Evolutionary conservation across 768 basidiomycete species (phyloP).

Genomic region (Pleurotus ostreatus): DNA sequence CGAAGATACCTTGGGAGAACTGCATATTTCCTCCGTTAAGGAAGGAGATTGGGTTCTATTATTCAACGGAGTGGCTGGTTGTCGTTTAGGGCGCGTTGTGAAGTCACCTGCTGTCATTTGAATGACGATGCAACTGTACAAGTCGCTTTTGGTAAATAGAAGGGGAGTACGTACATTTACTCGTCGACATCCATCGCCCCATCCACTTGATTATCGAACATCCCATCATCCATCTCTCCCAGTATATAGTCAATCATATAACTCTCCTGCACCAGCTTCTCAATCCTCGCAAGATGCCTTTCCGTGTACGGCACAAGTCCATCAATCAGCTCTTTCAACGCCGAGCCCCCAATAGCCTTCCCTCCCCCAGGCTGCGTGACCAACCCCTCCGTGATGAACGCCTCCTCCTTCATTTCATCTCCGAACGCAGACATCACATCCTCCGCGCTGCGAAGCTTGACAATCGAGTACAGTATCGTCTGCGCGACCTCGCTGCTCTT

Average conservation of each 20-base stretch:
- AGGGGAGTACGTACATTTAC: not conserved
- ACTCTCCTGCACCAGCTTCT: constrained; percentile 88
- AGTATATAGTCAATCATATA: constrained; percentile 91
- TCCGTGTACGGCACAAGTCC: constrained; percentile 92
- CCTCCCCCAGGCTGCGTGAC: constrained; percentile 12
- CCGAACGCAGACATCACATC: constrained; percentile 69
- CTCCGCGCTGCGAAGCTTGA: constrained; percentile 73
- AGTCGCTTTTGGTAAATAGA: not conserved
- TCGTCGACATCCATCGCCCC: constrained; percentile 25
- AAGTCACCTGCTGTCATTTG: not conserved
- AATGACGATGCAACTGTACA: not conserved
- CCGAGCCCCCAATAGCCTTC: constrained; percentile 24
- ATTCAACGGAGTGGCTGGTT: constrained; percentile 72
- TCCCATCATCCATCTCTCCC: constrained; percentile 82
- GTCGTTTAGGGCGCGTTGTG: constrained; percentile 50
- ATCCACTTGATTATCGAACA: constrained; percentile 52
- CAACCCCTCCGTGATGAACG: constrained; percentile 22
- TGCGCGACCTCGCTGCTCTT: constrained; percentile 86
- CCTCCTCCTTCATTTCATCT: constrained; percentile 31
- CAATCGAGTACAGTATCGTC: constrained; percentile 70
- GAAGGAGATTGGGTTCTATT: constrained; percentile 64
- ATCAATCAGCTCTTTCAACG: constrained; percentile 74
- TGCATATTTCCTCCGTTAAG: constrained; percentile 39
- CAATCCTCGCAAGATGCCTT: constrained; percentile 82
- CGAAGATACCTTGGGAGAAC: constrained; percentile 40